Percentiles rank a stretch among this genome's conserved stretches.
These are phyloP conservation scores for Gracilaria domingensis DNA, from an alignment of 23 red algal genomes.

Conservation along the genomic window DNA sequence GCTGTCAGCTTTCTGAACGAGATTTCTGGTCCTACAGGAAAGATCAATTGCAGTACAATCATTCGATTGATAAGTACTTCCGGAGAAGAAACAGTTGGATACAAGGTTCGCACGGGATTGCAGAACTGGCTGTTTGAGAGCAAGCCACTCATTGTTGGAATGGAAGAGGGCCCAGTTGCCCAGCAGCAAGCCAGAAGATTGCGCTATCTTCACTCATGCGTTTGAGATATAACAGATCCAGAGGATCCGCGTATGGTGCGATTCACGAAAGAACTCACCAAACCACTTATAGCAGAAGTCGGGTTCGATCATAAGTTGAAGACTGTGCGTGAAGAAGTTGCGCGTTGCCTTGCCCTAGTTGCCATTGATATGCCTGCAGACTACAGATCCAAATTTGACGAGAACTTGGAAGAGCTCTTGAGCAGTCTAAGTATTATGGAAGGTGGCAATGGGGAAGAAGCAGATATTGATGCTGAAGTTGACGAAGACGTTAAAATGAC, in stretches of 20 bases:
- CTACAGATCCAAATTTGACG: constrained; percentile 10
- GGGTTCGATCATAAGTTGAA: constrained; percentile 82
- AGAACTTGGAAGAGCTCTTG: constrained; percentile 40
- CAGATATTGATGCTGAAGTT: not conserved
- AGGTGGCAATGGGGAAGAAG: not conserved
- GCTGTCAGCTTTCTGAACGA: constrained; percentile 47
- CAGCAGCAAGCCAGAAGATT: constrained; percentile 80
- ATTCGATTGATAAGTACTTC: constrained; percentile 69
- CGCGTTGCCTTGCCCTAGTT: constrained; percentile 46
- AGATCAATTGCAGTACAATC: constrained; percentile 71
- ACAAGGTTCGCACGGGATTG: constrained; percentile 21
- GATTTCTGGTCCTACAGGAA: constrained; percentile 73
- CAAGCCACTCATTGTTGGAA: constrained; percentile 49
- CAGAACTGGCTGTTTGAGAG: constrained; percentile 52
- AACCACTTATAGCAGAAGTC: constrained; percentile 44
- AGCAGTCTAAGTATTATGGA: constrained; percentile 32
- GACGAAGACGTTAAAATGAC: constrained; percentile 31
- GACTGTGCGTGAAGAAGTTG: constrained; percentile 84
- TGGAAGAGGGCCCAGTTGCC: constrained; percentile 67
- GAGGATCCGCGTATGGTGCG: constrained; percentile 5
- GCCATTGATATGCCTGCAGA: constrained; percentile 42
- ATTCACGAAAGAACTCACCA: constrained; percentile 34
- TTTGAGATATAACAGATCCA: constrained; percentile 58
- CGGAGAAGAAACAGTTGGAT: constrained; percentile 53
- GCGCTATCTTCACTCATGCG: constrained; percentile 74